Evolutionary conservation across 352 stramenopile genomes (phyloP).

Genomic region (Phytophthora hibernalis): DNA sequence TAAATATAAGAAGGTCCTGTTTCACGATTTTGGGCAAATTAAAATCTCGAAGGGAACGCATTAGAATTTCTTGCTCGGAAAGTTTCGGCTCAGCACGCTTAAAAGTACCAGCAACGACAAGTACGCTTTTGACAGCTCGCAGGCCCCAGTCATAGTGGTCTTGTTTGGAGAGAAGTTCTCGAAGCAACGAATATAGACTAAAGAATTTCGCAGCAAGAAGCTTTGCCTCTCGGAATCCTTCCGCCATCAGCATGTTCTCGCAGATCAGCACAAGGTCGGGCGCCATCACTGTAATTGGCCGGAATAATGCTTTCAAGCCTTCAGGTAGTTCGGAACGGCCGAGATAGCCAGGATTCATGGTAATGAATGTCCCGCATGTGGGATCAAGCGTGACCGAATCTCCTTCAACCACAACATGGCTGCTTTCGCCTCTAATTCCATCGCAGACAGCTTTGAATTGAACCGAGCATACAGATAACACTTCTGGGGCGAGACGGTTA

Average conservation of each 20-base stretch:
- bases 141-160: slow-evolving; percentile 97
- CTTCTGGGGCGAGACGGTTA: slow-evolving; percentile 93
- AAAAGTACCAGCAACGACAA: slow-evolving; percentile 93
- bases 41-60: slow-evolving; percentile 96
- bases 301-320: slow-evolving; percentile 95
- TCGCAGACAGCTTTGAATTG: slow-evolving; percentile 97
- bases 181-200: slow-evolving; percentile 93
- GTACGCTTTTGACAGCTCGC: slow-evolving; percentile 94
- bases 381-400: slow-evolving; percentile 90
- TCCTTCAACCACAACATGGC: slow-evolving; percentile 91
- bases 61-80: slow-evolving; percentile 92
- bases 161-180: slow-evolving; percentile 94
- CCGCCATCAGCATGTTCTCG: slow-evolving; percentile 98
- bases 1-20: slow-evolving; percentile 95
- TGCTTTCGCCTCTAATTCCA: slow-evolving; percentile 89
- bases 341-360: slow-evolving; percentile 97
- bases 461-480: slow-evolving; percentile 93
- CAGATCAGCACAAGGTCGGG: slow-evolving; percentile 96
- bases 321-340: slow-evolving; percentile 94
- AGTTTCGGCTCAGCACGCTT: slow-evolving; percentile 94
- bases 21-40: slow-evolving; percentile 97
- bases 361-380: slow-evolving; percentile 95
- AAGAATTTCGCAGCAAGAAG: slow-evolving; percentile 95
- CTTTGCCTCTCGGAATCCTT: slow-evolving; percentile 95
- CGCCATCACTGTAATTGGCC: slow-evolving; percentile 96